phyloP scores from a whole-genome alignment of 768 basidiomycete species.

The Amanita brunnescens region DNA sequence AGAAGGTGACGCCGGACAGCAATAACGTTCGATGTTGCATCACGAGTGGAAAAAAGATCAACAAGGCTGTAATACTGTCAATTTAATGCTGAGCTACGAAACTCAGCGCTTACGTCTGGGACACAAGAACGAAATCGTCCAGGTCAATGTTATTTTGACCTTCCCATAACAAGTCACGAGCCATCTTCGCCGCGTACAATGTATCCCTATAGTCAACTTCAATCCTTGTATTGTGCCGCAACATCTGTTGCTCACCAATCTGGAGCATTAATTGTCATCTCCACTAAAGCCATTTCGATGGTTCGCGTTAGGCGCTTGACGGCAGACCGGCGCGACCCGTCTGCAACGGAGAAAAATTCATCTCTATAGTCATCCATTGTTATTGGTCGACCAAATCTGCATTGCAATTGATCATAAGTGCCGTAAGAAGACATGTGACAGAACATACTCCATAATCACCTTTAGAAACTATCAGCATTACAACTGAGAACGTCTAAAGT shows the following conservation, averaged over 20 bases:
- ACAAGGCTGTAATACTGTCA: slow-evolving; percentile 50
- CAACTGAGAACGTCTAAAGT: slow-evolving; percentile 14
- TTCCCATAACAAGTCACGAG: slow-evolving; percentile 89
- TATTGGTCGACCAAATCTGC: slow-evolving; percentile 80
- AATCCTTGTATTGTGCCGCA: neutral
- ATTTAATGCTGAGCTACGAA: neutral
- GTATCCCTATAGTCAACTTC: slow-evolving; percentile 57
- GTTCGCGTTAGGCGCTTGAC: slow-evolving; percentile 79
- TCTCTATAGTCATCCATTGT: slow-evolving; percentile 62
- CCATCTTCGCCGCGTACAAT: slow-evolving; percentile 85
- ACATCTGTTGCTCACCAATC: slow-evolving; percentile 66
- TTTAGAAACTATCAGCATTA: slow-evolving; percentile 17
- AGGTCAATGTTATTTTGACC: slow-evolving; percentile 68
- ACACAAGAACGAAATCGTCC: slow-evolving; percentile 73
- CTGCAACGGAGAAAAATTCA: slow-evolving; percentile 64
- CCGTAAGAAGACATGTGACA: neutral
- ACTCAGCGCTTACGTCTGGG: slow-evolving; percentile 71
- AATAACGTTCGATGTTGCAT: slow-evolving; percentile 50
- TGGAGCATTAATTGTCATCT: slow-evolving; percentile 82
- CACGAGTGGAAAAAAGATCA: slow-evolving; percentile 73
- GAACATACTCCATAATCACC: slow-evolving; percentile 66
- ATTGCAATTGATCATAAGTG: neutral
- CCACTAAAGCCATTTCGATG: slow-evolving; percentile 63
- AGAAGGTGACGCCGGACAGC: slow-evolving; percentile 63
- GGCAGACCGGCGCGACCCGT: slow-evolving; percentile 64